phyloP scores from a whole-genome alignment of 306 rosid species.

The Fragaria ananassa region DNA sequence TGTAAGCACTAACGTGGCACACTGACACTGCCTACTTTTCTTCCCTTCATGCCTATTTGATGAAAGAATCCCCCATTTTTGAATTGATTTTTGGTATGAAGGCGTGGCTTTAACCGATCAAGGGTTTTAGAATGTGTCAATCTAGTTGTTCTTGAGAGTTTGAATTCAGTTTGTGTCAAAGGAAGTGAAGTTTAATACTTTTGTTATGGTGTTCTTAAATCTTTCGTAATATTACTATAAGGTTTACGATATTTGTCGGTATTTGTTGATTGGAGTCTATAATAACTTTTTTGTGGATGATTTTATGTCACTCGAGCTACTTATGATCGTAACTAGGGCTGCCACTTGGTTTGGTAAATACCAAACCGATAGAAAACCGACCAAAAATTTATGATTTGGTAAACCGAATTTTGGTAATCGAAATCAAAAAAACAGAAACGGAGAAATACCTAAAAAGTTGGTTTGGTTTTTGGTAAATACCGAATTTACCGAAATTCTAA shows the following conservation, averaged over 20 bases:
- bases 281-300: not conserved
- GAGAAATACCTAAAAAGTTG: too few species aligned
- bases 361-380: too few species aligned
- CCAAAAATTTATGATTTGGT: too few species aligned
- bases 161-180: not conserved
- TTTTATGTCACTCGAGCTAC: not conserved
- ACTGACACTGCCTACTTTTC: not conserved
- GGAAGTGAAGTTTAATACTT: not conserved
- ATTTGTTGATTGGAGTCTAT: not conserved
- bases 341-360: too few species aligned
- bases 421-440: too few species aligned
- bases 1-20: slow-evolving; percentile 18
- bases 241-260: too few species aligned
- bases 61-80: not conserved
- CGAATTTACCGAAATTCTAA: too few species aligned
- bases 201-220: too few species aligned
- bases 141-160: too few species aligned
- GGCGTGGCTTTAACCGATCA: not conserved
- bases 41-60: not conserved
- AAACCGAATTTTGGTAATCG: too few species aligned
- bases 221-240: too few species aligned
- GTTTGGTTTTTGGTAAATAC: too few species aligned
- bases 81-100: not conserved
- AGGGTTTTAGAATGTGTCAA: not conserved
- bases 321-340: not conserved